These are phyloP conservation scores for Ceratobasidium sp. DNA, from an alignment of 1,284 basidiomycete genomes.

Conservation along the genomic window DNA sequence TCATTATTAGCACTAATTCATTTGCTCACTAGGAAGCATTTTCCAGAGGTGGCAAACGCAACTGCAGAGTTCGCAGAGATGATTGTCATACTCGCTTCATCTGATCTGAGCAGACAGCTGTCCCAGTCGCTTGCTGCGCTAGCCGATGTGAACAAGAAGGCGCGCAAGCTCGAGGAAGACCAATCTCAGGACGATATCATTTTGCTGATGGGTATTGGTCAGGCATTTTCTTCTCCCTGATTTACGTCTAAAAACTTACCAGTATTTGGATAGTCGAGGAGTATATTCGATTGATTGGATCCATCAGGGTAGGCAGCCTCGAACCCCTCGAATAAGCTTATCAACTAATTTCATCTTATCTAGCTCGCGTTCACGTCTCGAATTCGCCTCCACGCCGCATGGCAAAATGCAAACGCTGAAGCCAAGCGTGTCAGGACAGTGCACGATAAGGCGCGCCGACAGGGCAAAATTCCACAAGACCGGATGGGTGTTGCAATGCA, in stretches of 20 bases:
- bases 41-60: slow-evolving; percentile 67
- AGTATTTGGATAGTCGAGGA: slow-evolving; percentile 69
- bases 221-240: slow-evolving; percentile 26
- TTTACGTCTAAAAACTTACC: background rate
- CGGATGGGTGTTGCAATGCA: slow-evolving; percentile 70
- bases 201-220: slow-evolving; percentile 77
- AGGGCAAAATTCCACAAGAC: slow-evolving; percentile 71
- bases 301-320: slow-evolving; percentile 72
- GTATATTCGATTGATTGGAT: slow-evolving; percentile 88
- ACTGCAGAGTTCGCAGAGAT: slow-evolving; percentile 76
- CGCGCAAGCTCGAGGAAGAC: slow-evolving; percentile 70
- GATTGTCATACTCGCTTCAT: slow-evolving; percentile 68
- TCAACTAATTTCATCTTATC: slow-evolving; percentile 13
- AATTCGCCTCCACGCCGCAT: slow-evolving; percentile 79
- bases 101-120: slow-evolving; percentile 77
- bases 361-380: slow-evolving; percentile 86
- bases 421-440: slow-evolving; percentile 71
- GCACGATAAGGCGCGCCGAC: slow-evolving; percentile 81
- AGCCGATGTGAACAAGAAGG: slow-evolving; percentile 73
- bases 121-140: slow-evolving; percentile 70
- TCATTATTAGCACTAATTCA: background rate
- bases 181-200: slow-evolving; percentile 81
- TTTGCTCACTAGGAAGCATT: background rate
- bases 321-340: background rate
- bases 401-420: slow-evolving; percentile 82